phyloP scores from a whole-genome alignment of 345 rosid genomes.

The Mallotus nudiflorus region DNA sequence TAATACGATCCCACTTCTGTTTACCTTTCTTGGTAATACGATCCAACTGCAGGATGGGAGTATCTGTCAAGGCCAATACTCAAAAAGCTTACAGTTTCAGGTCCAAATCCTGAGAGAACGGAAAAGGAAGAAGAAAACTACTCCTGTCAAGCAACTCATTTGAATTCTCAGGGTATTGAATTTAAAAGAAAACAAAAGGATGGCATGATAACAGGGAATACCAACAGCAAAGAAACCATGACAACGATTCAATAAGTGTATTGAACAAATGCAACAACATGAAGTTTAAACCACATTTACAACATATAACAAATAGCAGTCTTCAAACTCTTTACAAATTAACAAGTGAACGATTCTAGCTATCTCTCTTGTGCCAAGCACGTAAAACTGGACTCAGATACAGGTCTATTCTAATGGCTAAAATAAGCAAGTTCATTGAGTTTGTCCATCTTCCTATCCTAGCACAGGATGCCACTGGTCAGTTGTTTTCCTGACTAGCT shows the following conservation, averaged over 20 bases:
- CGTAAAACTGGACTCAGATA: conserved; percentile 22
- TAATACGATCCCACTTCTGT: too few relatives aligned
- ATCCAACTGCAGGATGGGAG: too few relatives aligned
- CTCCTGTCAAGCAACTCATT: too few relatives aligned
- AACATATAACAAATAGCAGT: conserved; percentile 17
- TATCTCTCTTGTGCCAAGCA: conserved; percentile 22
- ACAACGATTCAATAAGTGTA: neutral
- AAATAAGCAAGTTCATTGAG: conserved; percentile 12
- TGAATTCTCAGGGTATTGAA: neutral
- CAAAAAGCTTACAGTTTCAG: neutral
- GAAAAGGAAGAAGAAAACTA: too few relatives aligned
- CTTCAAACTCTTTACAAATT: conserved; percentile 36
- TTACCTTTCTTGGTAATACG: too few relatives aligned
- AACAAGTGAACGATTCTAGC: conserved; percentile 32
- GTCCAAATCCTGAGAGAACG: neutral
- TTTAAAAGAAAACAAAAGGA: too few relatives aligned
- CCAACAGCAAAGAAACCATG: neutral
- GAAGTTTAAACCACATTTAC: conserved; percentile 37
- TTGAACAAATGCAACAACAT: neutral
- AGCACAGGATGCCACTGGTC: conserved; percentile 5
- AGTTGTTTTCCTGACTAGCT: conserved; percentile 23
- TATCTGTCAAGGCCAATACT: too few relatives aligned
- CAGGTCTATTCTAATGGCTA: conserved; percentile 32
- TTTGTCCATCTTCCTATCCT: conserved; percentile 15
- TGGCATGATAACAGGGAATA: too few relatives aligned